Percentiles rank a stretch among this genome's conserved stretches.
phyloP scores from a whole-genome alignment of 2,329 filamentous ascomycete genomes.

The Epichloe sp. region DNA sequence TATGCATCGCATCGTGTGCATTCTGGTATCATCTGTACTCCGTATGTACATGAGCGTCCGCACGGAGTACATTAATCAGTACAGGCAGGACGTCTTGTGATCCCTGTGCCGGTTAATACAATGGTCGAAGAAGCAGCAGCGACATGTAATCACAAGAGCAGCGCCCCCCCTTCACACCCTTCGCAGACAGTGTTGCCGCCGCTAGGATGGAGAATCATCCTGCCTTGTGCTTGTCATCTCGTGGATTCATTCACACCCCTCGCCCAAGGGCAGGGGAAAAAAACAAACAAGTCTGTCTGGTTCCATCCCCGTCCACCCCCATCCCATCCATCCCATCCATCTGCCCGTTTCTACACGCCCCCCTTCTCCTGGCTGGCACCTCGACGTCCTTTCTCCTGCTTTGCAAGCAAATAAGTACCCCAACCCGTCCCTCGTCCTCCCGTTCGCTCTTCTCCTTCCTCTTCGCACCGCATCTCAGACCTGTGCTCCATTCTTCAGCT shows the following conservation, averaged over 20 bases:
- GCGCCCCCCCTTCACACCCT: not conserved
- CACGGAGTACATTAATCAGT: too few species aligned
- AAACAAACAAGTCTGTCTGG: not conserved
- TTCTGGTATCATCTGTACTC: too few species aligned
- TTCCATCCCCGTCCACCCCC: not conserved
- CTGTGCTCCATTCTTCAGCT: slow-evolving; percentile 15
- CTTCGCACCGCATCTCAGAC: slow-evolving; percentile 20
- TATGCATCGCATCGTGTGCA: not conserved
- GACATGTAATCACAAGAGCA: too few species aligned
- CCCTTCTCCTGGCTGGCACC: slow-evolving; percentile 6
- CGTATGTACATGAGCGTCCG: too few species aligned
- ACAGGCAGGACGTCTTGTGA: not conserved
- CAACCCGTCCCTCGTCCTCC: slow-evolving; percentile 18
- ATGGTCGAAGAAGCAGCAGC: not conserved
- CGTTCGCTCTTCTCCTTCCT: slow-evolving; percentile 14
- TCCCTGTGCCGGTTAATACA: not conserved
- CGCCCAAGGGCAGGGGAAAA: not conserved
- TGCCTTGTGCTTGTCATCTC: not conserved
- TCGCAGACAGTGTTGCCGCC: not conserved
- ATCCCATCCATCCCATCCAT: not conserved
- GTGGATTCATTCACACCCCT: not conserved
- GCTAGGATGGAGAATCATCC: not conserved
- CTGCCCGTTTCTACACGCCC: slow-evolving; percentile 2
- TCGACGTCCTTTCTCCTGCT: slow-evolving; percentile 8
- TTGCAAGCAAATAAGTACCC: slow-evolving; percentile 29